These are phyloP conservation scores for Trypanosoma melophagium DNA, from an alignment of 208 protist genomes.

Conservation along the genomic window DNA sequence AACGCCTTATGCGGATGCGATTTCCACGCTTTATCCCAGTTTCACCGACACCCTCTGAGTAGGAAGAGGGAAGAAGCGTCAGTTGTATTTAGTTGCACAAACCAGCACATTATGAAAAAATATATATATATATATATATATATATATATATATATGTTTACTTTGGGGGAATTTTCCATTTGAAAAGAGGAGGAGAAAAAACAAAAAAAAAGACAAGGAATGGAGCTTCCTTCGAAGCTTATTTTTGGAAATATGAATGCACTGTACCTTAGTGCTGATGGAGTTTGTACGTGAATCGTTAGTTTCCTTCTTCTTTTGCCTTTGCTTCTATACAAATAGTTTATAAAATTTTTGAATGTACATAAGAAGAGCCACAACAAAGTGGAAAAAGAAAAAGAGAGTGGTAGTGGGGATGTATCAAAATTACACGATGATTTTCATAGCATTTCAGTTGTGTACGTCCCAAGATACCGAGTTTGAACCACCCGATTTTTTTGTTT, in stretches of 20 bases:
- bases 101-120: too few relatives aligned
- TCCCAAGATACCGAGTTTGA: too few relatives aligned
- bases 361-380: too few relatives aligned
- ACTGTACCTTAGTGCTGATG: not conserved
- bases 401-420: too few relatives aligned
- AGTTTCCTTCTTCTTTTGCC: not conserved
- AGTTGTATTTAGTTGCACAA: too few relatives aligned
- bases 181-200: not conserved
- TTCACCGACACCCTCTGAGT: conserved; percentile 3
- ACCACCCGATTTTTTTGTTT: not conserved
- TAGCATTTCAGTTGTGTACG: too few relatives aligned
- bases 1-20: conserved; percentile 27
- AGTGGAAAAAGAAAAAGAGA: too few relatives aligned
- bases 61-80: not conserved
- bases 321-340: not conserved
- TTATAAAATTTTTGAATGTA: not conserved
- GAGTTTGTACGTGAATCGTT: not conserved
- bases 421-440: too few relatives aligned
- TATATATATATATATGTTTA: conserved; percentile 3
- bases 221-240: not conserved
- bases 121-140: conserved; percentile 5
- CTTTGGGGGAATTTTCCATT: not conserved
- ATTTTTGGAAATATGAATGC: not conserved
- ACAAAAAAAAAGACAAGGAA: conserved; percentile 16
- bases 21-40: conserved; percentile 20